phyloP scores from a whole-genome alignment of 176 grass and related monocot genomes.

The Ananas comosus region DNA sequence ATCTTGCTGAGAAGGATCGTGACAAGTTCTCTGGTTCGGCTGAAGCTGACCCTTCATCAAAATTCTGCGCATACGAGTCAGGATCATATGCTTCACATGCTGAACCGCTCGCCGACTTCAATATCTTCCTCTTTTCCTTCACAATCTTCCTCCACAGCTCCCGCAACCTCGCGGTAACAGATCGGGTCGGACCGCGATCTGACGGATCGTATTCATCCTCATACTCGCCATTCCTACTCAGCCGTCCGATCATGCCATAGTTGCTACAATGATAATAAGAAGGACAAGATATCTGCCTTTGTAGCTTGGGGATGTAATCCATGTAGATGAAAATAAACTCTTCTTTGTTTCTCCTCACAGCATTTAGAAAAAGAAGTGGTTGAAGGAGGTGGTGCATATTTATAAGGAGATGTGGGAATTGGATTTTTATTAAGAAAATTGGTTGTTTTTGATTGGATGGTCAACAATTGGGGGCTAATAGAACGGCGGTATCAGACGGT shows the following conservation, averaged over 20 bases:
- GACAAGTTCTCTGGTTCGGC: conserved; percentile 80
- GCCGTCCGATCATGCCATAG: no score
- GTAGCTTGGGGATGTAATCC: neutral
- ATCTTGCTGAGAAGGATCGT: conserved; percentile 79
- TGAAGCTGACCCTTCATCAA: conserved; percentile 68
- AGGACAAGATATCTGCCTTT: neutral
- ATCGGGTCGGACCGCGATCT: neutral
- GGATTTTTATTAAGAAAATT: neutral
- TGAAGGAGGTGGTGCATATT: neutral
- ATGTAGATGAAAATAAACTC: no score
- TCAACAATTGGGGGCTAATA: neutral
- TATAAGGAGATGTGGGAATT: neutral
- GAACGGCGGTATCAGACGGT: neutral
- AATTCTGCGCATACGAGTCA: conserved; percentile 83
- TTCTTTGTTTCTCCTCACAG: no score
- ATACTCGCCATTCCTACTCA: neutral
- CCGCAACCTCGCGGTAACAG: neutral
- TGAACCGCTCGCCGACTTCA: neutral
- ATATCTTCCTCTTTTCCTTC: neutral
- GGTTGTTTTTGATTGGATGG: neutral
- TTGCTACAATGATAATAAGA: neutral
- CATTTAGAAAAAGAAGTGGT: neutral
- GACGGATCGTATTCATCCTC: conserved; percentile 1
- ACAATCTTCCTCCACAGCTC: conserved; percentile 37
- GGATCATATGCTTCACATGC: conserved; percentile 27